phyloP scores from a whole-genome alignment of 352 stramenopile genomes.

The Peronospora destructor region DNA sequence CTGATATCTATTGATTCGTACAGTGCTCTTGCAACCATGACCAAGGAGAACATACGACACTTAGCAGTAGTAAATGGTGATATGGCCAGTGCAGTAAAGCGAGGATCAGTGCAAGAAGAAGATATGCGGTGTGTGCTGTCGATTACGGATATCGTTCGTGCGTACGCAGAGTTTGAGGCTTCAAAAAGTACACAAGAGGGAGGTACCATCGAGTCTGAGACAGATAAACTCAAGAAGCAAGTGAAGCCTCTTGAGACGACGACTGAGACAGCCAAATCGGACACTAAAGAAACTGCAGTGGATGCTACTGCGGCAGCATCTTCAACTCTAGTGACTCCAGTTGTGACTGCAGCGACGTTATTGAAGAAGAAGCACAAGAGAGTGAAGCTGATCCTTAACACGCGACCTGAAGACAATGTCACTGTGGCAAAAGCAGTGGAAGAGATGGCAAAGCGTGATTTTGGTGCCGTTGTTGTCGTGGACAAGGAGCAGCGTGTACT shows the following conservation, averaged over 20 bases:
- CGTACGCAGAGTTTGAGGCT: constrained; percentile 58
- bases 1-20: not conserved
- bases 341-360: constrained; percentile 56
- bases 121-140: constrained; percentile 82
- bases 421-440: constrained; percentile 68
- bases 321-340: constrained; percentile 9
- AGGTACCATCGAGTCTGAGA: not conserved
- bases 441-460: constrained; percentile 71
- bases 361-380: constrained; percentile 83
- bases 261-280: constrained; percentile 4
- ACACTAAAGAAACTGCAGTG: constrained; percentile 6
- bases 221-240: constrained; percentile 5
- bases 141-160: constrained; percentile 81
- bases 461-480: constrained; percentile 74
- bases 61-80: constrained; percentile 77
- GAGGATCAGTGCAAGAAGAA: constrained; percentile 68
- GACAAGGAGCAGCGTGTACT: constrained; percentile 79
- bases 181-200: constrained; percentile 30
- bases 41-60: constrained; percentile 82
- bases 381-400: constrained; percentile 79
- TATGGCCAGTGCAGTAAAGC: constrained; percentile 61
- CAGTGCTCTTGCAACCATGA: constrained; percentile 78
- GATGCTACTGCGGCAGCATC: constrained; percentile 1
- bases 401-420: constrained; percentile 68
- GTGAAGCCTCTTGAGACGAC: constrained; percentile 8